These are phyloP conservation scores for Penicillium sp. DNA, from an alignment of 2,329 filamentous ascomycete genomes.

Conservation along the genomic window DNA sequence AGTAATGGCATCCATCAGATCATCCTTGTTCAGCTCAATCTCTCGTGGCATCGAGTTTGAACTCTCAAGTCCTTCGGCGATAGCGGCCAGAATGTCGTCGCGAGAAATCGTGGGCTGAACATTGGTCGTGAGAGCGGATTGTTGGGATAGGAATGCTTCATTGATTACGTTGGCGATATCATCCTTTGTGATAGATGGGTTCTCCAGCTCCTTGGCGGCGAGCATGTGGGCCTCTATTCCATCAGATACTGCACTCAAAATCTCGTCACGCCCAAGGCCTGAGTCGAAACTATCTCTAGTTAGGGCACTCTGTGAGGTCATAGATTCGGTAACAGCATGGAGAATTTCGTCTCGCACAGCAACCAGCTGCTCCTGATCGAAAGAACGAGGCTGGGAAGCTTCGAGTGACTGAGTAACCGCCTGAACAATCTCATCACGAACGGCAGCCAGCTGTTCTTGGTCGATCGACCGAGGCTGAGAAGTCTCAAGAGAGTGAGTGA, in stretches of 20 bases:
- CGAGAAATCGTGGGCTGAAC: slow-evolving; percentile 54
- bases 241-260: slow-evolving; percentile 65
- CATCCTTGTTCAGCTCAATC: slow-evolving; percentile 59
- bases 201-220: slow-evolving; percentile 61
- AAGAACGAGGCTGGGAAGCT: slow-evolving; percentile 53
- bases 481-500: slow-evolving; percentile 84
- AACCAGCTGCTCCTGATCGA: slow-evolving; percentile 35
- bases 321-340: slow-evolving; percentile 37
- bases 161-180: slow-evolving; percentile 39
- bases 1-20: slow-evolving; percentile 64
- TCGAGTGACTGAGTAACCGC: slow-evolving; percentile 86
- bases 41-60: slow-evolving; percentile 59
- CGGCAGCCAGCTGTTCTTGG: slow-evolving; percentile 31
- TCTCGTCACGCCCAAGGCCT: slow-evolving; percentile 57
- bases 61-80: slow-evolving; percentile 62
- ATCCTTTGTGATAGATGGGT: slow-evolving; percentile 34
- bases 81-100: slow-evolving; percentile 61
- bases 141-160: slow-evolving; percentile 38
- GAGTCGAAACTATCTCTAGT: slow-evolving; percentile 38
- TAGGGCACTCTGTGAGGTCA: slow-evolving; percentile 37
- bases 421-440: slow-evolving; percentile 57
- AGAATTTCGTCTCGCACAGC: slow-evolving; percentile 40
- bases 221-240: slow-evolving; percentile 56
- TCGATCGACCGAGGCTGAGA: slow-evolving; percentile 54
- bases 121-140: slow-evolving; percentile 34